phyloP scores from a whole-genome alignment of 371 early-diverging fungal species.

The Mucor plumbeus region DNA sequence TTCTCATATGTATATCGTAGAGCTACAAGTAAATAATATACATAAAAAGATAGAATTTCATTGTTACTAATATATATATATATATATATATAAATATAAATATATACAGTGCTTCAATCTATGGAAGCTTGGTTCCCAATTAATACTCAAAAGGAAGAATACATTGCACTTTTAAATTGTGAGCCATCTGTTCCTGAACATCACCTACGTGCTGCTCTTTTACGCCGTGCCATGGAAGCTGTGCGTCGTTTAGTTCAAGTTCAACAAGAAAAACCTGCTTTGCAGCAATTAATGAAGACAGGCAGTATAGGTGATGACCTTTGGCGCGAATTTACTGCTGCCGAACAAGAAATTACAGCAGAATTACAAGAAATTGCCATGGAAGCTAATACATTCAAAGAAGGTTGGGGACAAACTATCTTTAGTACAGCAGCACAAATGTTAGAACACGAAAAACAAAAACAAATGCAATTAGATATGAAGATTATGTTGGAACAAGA shows the following conservation, averaged over 20 bases:
- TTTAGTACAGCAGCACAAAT: conserved; percentile 86
- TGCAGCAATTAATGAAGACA: conserved; percentile 76
- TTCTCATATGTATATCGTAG: conserved; percentile 63
- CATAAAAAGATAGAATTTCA: neutral
- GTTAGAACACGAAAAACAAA: conserved; percentile 67
- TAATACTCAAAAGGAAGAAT: conserved; percentile 71
- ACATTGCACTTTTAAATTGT: conserved; percentile 69
- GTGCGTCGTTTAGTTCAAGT: conserved; percentile 78
- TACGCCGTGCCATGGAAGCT: conserved; percentile 87
- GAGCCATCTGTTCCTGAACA: conserved; percentile 65
- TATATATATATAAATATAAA: too few relatives aligned
- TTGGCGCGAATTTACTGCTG: conserved; percentile 77
- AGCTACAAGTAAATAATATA: conserved; percentile 39
- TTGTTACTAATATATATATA: neutral
- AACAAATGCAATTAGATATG: conserved; percentile 52
- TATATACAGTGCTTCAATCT: conserved; percentile 37
- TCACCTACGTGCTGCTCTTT: conserved; percentile 76
- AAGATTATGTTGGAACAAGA: conserved; percentile 50
- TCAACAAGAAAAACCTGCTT: conserved; percentile 85
- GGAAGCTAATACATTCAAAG: conserved; percentile 83
- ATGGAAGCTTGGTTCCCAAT: conserved; percentile 77
- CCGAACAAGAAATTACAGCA: conserved; percentile 83
- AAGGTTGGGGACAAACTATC: conserved; percentile 87
- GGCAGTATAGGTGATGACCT: conserved; percentile 92
- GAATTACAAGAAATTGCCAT: conserved; percentile 84